Percentiles rank a stretch among this genome's conserved stretches.
Evolutionary conservation across 2,329 filamentous ascomycete genomes (phyloP).

Genomic region (Calonectria multiphialidica): DNA sequence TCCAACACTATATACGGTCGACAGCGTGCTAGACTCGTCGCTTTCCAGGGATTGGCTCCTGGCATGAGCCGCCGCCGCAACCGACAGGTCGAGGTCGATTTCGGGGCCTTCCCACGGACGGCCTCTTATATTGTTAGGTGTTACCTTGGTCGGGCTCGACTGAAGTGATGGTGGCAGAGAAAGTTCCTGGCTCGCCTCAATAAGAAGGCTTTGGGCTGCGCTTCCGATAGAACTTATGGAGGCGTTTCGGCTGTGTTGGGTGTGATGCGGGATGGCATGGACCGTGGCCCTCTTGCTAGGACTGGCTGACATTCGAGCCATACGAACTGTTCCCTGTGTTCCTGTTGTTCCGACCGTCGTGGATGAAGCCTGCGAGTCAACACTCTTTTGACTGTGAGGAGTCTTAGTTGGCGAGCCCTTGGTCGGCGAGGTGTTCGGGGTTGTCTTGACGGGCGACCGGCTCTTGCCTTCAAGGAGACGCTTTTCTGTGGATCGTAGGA

Average conservation of each 20-base stretch:
- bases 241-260: constrained; percentile 37
- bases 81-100: constrained; percentile 24
- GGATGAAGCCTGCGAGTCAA: constrained; percentile 36
- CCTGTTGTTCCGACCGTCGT: constrained; percentile 37
- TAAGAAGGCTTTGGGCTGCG: constrained; percentile 56
- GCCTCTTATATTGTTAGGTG: constrained; percentile 30
- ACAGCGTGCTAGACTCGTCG: constrained; percentile 65
- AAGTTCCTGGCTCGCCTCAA: constrained; percentile 49
- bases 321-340: constrained; percentile 33
- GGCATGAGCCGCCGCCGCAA: constrained; percentile 29
- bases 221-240: constrained; percentile 50
- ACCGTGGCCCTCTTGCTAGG: constrained; percentile 44
- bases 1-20: constrained; percentile 68
- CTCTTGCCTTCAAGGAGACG: constrained; percentile 57
- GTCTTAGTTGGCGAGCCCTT: constrained; percentile 45
- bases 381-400: constrained; percentile 44
- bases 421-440: constrained; percentile 38
- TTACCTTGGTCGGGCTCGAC: constrained; percentile 58
- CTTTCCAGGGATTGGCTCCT: constrained; percentile 54
- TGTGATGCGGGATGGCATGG: constrained; percentile 29
- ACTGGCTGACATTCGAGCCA: constrained; percentile 41
- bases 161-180: constrained; percentile 49
- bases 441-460: constrained; percentile 47
- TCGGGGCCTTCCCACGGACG: constrained; percentile 41
- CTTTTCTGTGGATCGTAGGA: constrained; percentile 65